These are phyloP conservation scores for Penicillium sp. DNA, from an alignment of 2,329 filamentous ascomycete genomes.

Conservation along the genomic window DNA sequence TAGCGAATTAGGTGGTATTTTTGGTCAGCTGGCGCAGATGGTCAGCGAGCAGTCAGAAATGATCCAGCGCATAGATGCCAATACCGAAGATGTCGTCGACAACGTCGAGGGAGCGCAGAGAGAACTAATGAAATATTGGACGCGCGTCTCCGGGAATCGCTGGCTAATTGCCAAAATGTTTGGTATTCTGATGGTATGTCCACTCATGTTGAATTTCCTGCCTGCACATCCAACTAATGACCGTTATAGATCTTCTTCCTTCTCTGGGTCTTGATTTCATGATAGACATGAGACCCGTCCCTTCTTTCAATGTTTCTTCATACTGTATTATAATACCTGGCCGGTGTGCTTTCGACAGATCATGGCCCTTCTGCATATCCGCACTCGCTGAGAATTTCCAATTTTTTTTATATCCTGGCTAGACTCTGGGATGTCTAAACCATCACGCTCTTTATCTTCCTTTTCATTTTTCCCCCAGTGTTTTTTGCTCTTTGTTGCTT, in stretches of 20 bases:
- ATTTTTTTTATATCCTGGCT: conserved; percentile 22
- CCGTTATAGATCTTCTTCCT: conserved; percentile 69
- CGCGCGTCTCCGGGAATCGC: conserved; percentile 85
- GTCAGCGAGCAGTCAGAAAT: conserved; percentile 96
- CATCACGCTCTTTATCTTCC: conserved; percentile 13
- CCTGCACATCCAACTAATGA: conserved; percentile 4
- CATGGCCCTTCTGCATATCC: conserved; percentile 23
- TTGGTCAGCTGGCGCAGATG: conserved; percentile 93
- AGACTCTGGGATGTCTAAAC: conserved; percentile 25
- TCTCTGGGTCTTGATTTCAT: conserved; percentile 66
- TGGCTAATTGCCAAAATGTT: conserved; percentile 86
- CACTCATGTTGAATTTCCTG: neutral
- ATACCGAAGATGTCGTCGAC: conserved; percentile 96
- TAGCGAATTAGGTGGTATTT: conserved; percentile 84
- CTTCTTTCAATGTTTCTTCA: conserved; percentile 5
- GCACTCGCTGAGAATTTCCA: conserved; percentile 17
- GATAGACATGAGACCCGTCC: conserved; percentile 26
- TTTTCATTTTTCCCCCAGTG: neutral
- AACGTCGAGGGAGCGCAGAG: conserved; percentile 97
- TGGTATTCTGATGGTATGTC: conserved; percentile 73
- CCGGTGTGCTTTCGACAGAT: conserved; percentile 20
- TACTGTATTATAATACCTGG: conserved; percentile 38
- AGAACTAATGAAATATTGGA: conserved; percentile 97
- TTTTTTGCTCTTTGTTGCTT: conserved; percentile 4
- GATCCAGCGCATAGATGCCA: conserved; percentile 95